Conservation (phyloP, 2,329 filamentous ascomycete genomes). For the Scopulariopsis brevicaulis region DNA sequence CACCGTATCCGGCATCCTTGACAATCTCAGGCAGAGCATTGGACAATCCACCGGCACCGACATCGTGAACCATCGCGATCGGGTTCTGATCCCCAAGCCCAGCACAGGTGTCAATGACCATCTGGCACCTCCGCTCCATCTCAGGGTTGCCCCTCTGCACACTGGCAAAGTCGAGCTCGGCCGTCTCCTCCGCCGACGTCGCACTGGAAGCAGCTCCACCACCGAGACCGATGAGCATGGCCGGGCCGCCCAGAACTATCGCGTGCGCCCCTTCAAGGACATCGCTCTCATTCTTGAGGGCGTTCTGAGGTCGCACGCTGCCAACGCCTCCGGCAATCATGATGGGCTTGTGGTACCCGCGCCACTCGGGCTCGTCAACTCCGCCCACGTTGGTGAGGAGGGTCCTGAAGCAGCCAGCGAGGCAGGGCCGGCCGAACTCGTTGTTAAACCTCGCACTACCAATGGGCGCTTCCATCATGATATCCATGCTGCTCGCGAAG, state of each 20-base stretch:
- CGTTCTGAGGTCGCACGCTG: slow-evolving; percentile 81
- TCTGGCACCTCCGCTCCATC: slow-evolving; percentile 87
- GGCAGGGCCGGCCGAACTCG: slow-evolving; percentile 85
- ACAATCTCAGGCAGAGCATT: slow-evolving; percentile 80
- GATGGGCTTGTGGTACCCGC: slow-evolving; percentile 96
- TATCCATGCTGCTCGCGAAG: slow-evolving; percentile 87
- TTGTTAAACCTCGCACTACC: slow-evolving; percentile 96
- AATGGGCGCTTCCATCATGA: slow-evolving; percentile 95
- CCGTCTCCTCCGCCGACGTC: slow-evolving; percentile 75
- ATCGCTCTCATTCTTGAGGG: slow-evolving; percentile 68
- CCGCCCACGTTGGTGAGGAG: slow-evolving; percentile 59
- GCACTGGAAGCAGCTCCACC: slow-evolving; percentile 92
- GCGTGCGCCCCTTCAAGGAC: slow-evolving; percentile 84
- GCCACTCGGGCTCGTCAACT: slow-evolving; percentile 46
- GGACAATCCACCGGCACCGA: slow-evolving; percentile 74
- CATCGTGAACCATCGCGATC: slow-evolving; percentile 95
- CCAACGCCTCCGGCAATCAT: slow-evolving; percentile 96
- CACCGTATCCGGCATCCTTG: slow-evolving; percentile 83
- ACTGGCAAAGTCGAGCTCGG: slow-evolving; percentile 91
- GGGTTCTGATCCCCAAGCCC: slow-evolving; percentile 76
- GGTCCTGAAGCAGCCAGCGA: slow-evolving; percentile 85
- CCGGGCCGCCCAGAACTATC: slow-evolving; percentile 87
- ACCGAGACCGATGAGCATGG: slow-evolving; percentile 94
- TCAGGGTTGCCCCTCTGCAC: slow-evolving; percentile 96
- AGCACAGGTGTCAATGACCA: slow-evolving; percentile 93